Evolutionary conservation across 2,329 filamentous ascomycete genomes (phyloP), one percentile per base, ranked within the genome.

Genomic region (Aureobasidium sp.): DNA sequence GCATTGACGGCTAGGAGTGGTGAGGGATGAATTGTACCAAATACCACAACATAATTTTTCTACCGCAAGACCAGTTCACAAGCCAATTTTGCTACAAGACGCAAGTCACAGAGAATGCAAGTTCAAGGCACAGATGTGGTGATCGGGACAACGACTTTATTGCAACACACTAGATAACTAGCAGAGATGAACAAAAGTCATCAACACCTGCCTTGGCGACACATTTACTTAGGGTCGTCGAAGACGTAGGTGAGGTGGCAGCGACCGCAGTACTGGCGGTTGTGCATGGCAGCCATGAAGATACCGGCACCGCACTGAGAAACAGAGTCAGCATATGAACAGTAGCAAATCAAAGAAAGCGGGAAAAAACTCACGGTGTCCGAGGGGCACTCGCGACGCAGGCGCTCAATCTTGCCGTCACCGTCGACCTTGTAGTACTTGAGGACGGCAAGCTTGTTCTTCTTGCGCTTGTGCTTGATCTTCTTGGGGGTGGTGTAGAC

Each of bases 391-490:
- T 99, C 95, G 81, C 94, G 87, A 78, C 95, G 87, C 71, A 99
- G 88, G 77, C 94, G 94, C 89, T 99, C 94, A 75, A 99, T 97
- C 89, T 97, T 97, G 82, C 95, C 94, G 76, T 99, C 94, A 74
- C 90, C 91, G 81, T 97, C 94, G 74, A 99, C 94, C 90, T 99
- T 99, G 90, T 99, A 99, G 90, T 99, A 99, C 89, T 99, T 99
- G 81, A 99, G 92, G 73, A 99, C 93, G 76, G 94, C 94, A 80
- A 99, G 84, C 89, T 99, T 99, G 87, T 90, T 96, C 93, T 99
- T 99, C 91, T 97, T 99, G 85, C 91, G 89, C 92, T 99, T 99
- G 89, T 99, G 94, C 94, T 99, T 99, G 89, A 99, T 99, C 91
- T 99, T 99, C 92, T 99, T 99, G 80, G 94, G 94, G 76, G 94